Evolutionary conservation across 2,329 filamentous ascomycete genomes (phyloP).

Genomic region (Proliferodiscus dingleyae): DNA sequence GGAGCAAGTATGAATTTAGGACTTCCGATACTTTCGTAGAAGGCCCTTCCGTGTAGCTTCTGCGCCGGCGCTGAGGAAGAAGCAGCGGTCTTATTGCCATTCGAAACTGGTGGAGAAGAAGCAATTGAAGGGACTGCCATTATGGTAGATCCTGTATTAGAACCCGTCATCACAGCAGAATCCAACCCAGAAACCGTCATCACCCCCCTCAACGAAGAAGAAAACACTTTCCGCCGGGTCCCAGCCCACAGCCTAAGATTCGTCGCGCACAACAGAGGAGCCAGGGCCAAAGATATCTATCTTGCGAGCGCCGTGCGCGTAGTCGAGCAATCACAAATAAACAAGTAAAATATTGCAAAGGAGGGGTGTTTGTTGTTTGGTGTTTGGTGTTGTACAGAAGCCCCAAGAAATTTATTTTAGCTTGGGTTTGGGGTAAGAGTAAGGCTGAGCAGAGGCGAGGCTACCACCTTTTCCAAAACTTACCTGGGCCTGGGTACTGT

Average conservation of each 20-base stretch:
- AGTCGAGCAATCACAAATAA: no score
- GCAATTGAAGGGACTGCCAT: slow-evolving; percentile 8
- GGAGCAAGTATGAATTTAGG: slow-evolving; percentile 88
- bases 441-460: slow-evolving; percentile 24
- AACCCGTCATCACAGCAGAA: slow-evolving; percentile 18
- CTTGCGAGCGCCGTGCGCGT: no score
- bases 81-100: slow-evolving; percentile 3
- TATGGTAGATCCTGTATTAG: slow-evolving; percentile 8
- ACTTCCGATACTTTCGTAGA: slow-evolving; percentile 91
- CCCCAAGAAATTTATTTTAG: slow-evolving; percentile 17
- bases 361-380: no score
- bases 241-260: slow-evolving; percentile 28
- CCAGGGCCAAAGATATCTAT: slow-evolving; percentile 17
- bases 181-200: no score
- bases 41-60: slow-evolving; percentile 79
- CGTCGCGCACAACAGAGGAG: slow-evolving; percentile 12
- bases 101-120: no score
- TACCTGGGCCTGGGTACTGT: neutral
- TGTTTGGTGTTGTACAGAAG: neutral
- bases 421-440: slow-evolving; percentile 13
- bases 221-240: slow-evolving; percentile 26
- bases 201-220: no score
- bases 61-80: slow-evolving; percentile 1
- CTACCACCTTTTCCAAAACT: slow-evolving; percentile 4
- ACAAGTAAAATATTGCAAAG: no score